Conservation (phyloP, 2,329 filamentous ascomycete species). For the Fusarium zealandicum region DNA sequence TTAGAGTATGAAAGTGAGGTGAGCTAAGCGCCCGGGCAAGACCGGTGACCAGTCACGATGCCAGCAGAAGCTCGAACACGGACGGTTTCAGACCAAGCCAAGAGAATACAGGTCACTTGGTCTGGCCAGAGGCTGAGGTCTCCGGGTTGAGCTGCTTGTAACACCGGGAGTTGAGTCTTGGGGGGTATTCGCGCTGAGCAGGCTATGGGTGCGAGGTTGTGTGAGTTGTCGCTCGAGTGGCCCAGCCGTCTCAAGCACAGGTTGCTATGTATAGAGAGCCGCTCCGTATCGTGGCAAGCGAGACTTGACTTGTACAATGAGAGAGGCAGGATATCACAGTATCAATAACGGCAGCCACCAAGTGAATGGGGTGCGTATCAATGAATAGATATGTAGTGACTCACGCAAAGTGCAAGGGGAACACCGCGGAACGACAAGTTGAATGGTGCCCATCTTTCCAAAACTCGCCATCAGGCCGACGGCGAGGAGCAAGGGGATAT, state of each 20-base stretch:
- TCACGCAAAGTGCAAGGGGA: constrained; percentile 39
- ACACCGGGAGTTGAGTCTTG: constrained; percentile 12
- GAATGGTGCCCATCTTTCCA: constrained; percentile 40
- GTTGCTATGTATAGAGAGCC: constrained; percentile 22
- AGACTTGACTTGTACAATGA: constrained; percentile 31
- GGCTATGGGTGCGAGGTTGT: constrained; percentile 20
- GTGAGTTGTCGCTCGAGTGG: constrained; percentile 34
- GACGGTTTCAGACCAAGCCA: constrained; percentile 30
- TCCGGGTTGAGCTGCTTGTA: constrained; percentile 15
- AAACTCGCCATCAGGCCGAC: constrained; percentile 29
- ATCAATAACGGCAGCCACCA: constrained; percentile 32
- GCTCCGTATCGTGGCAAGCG: constrained; percentile 26
- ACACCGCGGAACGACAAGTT: constrained; percentile 37
- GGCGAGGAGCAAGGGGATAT: constrained; percentile 28
- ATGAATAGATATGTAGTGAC: constrained; percentile 38
- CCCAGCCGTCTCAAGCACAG: constrained; percentile 37
- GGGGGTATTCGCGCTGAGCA: constrained; percentile 22
- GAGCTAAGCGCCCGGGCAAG: constrained; percentile 38
- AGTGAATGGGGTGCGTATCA: constrained; percentile 38
- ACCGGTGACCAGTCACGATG: constrained; percentile 35
- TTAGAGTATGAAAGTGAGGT: constrained; percentile 30
- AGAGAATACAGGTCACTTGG: constrained; percentile 16
- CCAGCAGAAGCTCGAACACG: constrained; percentile 17
- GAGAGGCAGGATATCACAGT: constrained; percentile 23
- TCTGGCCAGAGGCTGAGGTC: constrained; percentile 8